Conservation (phyloP, 768 basidiomycete genomes). For the Leccinum olivaceopallidum region DNA sequence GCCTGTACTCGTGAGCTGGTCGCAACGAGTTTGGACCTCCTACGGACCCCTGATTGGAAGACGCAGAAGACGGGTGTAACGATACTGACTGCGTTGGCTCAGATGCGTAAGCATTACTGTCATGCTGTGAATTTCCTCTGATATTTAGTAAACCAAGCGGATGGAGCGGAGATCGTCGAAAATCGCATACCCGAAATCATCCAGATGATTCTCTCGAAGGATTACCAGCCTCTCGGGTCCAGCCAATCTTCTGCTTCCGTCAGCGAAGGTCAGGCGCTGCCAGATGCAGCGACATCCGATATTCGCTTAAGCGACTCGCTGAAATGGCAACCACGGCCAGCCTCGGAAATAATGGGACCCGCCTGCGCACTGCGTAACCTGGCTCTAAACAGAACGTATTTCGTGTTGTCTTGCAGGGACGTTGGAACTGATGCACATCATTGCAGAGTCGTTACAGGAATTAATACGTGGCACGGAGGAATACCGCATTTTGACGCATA, state of each 20-base stretch:
- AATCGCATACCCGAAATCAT: not conserved
- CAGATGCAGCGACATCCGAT: too few species aligned
- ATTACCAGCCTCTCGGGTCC: too few species aligned
- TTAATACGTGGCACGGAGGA: not conserved
- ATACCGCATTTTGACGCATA: not conserved
- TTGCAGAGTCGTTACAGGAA: not conserved
- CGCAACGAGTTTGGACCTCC: slow-evolving; percentile 4
- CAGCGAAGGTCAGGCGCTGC: too few species aligned
- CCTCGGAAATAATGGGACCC: slow-evolving; percentile 27
- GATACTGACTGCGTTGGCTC: slow-evolving; percentile 24
- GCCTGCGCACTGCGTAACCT: slow-evolving; percentile 24
- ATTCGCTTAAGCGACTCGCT: too few species aligned
- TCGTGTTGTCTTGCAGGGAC: not conserved
- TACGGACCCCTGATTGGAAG: slow-evolving; percentile 13
- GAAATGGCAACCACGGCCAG: not conserved
- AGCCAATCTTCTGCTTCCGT: too few species aligned
- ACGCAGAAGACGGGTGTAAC: slow-evolving; percentile 23
- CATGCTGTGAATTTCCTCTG: not conserved
- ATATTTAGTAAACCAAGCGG: not conserved
- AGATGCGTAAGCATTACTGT: slow-evolving; percentile 9
- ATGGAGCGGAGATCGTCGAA: not conserved
- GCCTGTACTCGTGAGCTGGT: not conserved
- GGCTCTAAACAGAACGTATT: slow-evolving; percentile 18
- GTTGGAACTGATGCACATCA: not conserved
- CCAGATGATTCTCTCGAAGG: not conserved